Percentiles rank a stretch among this genome's conserved stretches.
Evolutionary conservation across 2,329 filamentous ascomycete species (phyloP).

Genomic region (Ilyonectria sp.): DNA sequence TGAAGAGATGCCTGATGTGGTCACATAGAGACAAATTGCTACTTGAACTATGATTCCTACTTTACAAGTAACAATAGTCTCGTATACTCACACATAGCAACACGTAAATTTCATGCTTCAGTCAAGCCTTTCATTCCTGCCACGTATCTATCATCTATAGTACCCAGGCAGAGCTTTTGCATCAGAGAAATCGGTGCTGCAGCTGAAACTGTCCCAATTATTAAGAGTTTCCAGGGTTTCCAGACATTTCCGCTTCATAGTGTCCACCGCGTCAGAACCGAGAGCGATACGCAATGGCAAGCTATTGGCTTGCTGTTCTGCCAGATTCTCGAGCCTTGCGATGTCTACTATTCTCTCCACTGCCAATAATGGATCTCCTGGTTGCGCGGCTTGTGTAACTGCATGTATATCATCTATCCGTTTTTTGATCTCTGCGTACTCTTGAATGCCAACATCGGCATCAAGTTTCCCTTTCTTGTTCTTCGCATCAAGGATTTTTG

Average conservation of each 20-base stretch:
- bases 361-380: neutral
- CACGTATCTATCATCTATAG: neutral
- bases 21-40: too few relatives aligned
- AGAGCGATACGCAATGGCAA: conserved; percentile 5
- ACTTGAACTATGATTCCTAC: too few relatives aligned
- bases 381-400: neutral
- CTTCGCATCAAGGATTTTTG: conserved; percentile 2
- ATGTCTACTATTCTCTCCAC: conserved; percentile 7
- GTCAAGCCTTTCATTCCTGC: neutral
- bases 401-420: neutral
- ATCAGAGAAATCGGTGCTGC: conserved; percentile 2
- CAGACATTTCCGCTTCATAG: conserved; percentile 7
- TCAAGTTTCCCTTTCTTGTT: neutral
- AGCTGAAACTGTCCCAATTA: neutral
- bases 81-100: neutral
- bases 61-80: too few relatives aligned
- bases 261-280: neutral
- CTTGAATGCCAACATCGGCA: neutral
- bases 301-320: neutral
- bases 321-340: conserved; percentile 7
- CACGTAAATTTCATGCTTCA: neutral
- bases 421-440: conserved; percentile 4
- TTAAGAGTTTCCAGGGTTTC: conserved; percentile 5
- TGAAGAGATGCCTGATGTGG: too few relatives aligned
- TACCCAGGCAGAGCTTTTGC: neutral